These are phyloP conservation scores for Talaromyces sp. DNA, from an alignment of 2,329 filamentous ascomycete species.

Conservation along the genomic window DNA sequence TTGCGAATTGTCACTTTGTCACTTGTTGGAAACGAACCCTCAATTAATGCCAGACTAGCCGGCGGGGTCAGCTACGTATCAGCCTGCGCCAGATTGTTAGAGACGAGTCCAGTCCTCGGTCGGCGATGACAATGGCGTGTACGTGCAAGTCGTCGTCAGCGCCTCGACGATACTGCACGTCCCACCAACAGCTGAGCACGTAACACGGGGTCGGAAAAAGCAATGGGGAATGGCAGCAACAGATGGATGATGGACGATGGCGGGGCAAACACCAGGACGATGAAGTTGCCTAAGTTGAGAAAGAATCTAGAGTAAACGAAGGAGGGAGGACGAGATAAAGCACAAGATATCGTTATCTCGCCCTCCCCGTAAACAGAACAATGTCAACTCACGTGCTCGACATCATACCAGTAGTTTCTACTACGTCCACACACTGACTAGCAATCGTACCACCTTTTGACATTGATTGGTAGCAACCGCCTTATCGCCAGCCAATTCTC, in stretches of 20 bases:
- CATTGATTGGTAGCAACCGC: neutral
- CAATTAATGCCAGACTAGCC: constrained; percentile 2
- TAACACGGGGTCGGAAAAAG: neutral
- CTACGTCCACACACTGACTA: neutral
- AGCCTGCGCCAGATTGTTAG: neutral
- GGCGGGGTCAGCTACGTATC: neutral
- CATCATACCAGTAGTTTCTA: neutral
- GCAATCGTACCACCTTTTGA: neutral
- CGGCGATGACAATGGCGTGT: neutral
- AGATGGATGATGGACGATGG: neutral
- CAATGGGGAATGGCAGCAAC: neutral
- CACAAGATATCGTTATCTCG: neutral
- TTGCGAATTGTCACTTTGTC: too few species aligned
- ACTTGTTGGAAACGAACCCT: neutral
- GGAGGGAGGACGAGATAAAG: neutral
- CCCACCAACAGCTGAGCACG: neutral
- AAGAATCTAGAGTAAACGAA: neutral
- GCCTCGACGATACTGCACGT: neutral
- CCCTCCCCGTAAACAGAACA: neutral
- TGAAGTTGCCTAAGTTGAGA: neutral
- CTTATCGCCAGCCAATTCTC: constrained; percentile 9
- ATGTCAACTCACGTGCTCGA: neutral
- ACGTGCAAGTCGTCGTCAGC: neutral
- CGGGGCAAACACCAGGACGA: neutral
- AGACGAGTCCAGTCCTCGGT: neutral